A percentile compares a stretch with the other conserved stretches of the same genome.
These are phyloP conservation scores for Starmerella gropengiesseri DNA, from an alignment of 805 yeast genomes.

Conservation along the genomic window DNA sequence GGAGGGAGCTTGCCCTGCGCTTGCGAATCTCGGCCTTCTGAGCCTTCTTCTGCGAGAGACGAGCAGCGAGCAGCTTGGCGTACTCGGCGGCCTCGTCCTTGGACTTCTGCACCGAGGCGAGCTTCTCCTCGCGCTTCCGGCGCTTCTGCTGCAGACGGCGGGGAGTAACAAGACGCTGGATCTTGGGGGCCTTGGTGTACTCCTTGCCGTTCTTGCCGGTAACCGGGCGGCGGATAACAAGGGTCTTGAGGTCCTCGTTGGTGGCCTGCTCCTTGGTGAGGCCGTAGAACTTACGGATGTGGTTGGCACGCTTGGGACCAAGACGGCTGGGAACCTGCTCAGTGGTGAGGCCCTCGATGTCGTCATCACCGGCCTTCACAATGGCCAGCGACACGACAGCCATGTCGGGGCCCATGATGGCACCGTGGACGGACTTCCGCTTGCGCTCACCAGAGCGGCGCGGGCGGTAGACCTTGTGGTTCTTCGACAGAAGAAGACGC, in stretches of 20 bases:
- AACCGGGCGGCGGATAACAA: conserved; percentile 96
- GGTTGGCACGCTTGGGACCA: conserved; percentile 99
- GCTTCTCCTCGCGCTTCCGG: conserved; percentile 84
- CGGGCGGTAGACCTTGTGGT: conserved; percentile 98
- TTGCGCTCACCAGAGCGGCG: conserved; percentile 99
- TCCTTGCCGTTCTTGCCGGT: conserved; percentile 89
- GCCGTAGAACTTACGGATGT: conserved; percentile 99
- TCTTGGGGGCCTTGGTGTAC: conserved; percentile 99
- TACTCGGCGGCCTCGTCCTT: conserved; percentile 99
- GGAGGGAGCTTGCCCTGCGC: conserved; percentile 99
- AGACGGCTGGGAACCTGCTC: conserved; percentile 94
- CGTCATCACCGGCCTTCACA: conserved; percentile 95
- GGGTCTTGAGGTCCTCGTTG: conserved; percentile 59
- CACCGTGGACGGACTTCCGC: conserved; percentile 99
- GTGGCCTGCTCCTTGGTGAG: conserved; percentile 70
- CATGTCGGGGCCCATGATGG: conserved; percentile 94
- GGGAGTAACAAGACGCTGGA: conserved; percentile 98
- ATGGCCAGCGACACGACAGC: conserved; percentile 88
- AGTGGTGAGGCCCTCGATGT: conserved; percentile 93
- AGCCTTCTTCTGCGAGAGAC: conserved; percentile 96
- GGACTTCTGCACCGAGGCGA: conserved; percentile 95
- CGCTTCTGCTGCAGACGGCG: conserved; percentile 99
- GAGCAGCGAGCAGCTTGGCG: conserved; percentile 96
- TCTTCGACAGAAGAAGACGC: conserved; percentile 84
- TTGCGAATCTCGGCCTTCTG: conserved; percentile 97